Evolutionary conservation across 192 early-diverging fungal species (phyloP).

Genomic region (Chytriomyces sp.): DNA sequence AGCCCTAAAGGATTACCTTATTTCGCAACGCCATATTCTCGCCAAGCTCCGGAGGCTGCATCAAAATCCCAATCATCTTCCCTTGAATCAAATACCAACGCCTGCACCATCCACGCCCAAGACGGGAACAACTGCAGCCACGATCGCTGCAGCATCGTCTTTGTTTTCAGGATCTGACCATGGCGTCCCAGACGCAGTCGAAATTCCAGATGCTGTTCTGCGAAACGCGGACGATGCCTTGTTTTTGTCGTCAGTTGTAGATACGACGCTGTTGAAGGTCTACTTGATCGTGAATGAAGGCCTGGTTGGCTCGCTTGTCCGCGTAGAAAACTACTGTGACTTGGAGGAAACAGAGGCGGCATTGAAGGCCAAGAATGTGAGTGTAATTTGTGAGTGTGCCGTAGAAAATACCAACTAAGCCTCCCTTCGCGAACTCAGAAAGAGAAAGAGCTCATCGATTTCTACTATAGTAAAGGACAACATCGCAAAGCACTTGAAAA

Average conservation of each 20-base stretch:
- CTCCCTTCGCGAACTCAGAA: slow-evolving; percentile 53
- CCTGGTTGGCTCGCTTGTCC: slow-evolving; percentile 87
- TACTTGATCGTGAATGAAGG: slow-evolving; percentile 86
- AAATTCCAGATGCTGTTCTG: slow-evolving; percentile 18
- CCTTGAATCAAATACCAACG: not conserved
- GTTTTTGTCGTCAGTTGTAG: slow-evolving; percentile 59
- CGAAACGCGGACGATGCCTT: slow-evolving; percentile 60
- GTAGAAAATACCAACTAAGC: not conserved
- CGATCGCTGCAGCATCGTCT: slow-evolving; percentile 5
- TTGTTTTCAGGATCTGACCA: slow-evolving; percentile 12
- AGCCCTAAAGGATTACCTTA: slow-evolving; percentile 83
- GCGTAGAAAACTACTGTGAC: slow-evolving; percentile 88
- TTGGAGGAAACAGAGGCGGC: slow-evolving; percentile 80
- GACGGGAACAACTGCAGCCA: not conserved
- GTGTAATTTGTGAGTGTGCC: not conserved
- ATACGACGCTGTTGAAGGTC: slow-evolving; percentile 87
- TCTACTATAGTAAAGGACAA: slow-evolving; percentile 88
- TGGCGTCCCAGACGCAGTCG: slow-evolving; percentile 43
- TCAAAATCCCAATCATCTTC: not conserved
- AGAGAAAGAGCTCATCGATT: slow-evolving; percentile 85
- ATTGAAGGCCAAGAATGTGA: slow-evolving; percentile 72
- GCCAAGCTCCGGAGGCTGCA: slow-evolving; percentile 50
- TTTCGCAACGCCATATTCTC: slow-evolving; percentile 79
- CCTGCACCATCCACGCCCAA: slow-evolving; percentile 8
- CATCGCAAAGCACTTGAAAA: slow-evolving; percentile 86